Base-by-base conservation (phyloP, 2,329 filamentous ascomycete genomes). In the Aspergillus sp. region DNA sequence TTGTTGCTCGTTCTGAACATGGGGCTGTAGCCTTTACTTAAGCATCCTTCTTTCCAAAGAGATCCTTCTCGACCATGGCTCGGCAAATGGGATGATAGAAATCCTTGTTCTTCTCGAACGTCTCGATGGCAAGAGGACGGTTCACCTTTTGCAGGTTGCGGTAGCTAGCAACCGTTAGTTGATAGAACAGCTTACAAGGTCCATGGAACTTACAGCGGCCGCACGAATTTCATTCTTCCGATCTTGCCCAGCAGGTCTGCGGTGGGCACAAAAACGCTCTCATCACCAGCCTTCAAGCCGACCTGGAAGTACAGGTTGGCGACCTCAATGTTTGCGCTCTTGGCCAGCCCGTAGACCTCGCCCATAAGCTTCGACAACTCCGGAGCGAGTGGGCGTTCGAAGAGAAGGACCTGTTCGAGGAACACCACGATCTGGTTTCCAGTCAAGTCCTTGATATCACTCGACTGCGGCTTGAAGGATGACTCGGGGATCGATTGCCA, bases 81-180 rank as follows among this genome's bases (percentile, higher is more conserved):
- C 84, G 83, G 70, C 92, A 96, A 62, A 97, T 96, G 2, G 94
- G 94, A 68, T 97, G 93, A 69, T 97, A 99, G 67, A 97, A 97
- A 57, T 91, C 86, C 73, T 82, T 88, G 70, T 96, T 87, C 80
- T 87, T 88, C 74, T 88, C 82, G 73, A 96, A 96, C 0, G 92
- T 95, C 68, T 84, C 78, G 49, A 93, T 73, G 0, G 94, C 93
- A 64, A 95, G 73, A 22, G 84, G 76, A 44, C 83, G 78, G 73
- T 96, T 87, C 36, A 89, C 83, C 69, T 85, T 84, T 65, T 87
- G 86, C 60, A 99, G 75, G 46, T 83, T 81, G 55, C 87, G 82
- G 75, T 87, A 78, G 56, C 71, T 73, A 30, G 3, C 32, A 8
- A 13, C 7, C 20, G 44, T 67, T 54, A 65, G 60, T 47, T 26